Base-by-base conservation (phyloP, 345 rosid genomes). In the Moricandia arvensis region DNA sequence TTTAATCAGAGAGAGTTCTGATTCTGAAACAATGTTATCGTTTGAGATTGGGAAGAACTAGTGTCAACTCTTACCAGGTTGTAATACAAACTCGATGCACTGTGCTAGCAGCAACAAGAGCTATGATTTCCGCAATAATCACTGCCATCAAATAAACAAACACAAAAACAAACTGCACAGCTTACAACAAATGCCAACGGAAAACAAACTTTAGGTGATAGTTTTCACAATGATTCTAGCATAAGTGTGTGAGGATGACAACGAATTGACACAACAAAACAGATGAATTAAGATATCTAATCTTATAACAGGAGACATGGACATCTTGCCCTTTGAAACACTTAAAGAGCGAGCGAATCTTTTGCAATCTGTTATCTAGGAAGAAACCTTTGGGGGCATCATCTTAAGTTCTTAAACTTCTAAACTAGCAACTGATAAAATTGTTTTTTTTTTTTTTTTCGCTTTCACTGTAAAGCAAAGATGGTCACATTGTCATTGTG, bases 21-120 rank as follows among this genome's bases (percentile, higher is more conserved):
- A 18, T 21, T 4, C 18, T 8, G 15, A 18, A 30, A 13, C 17
- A 24, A 47, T 30, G 70, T 0, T 5, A 33, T 3, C 13, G 31
- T 3, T 43, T 2, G 11, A 29, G 3, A 68, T 29, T 11, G 13
- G 49, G 49, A 10, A 47, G 60, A 49, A 49, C 26, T 47, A 61
- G 61, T 68, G 51, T 43, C 45, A 4, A 41, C 69, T 41, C 76
- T 86, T 85, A 89, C 96, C 96, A 90, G 73, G 93, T 86, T 53
- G 98, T 88, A 73, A 93, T 90, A 80, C 93, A 88, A 78, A 93
- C 93, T 43, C 87, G 80, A 73, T 86, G 93, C 57, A 90, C 93
- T 12, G 95, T 93, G 84, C 90, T 59, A 59, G 98, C 89, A 16
- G 89, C 89, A 35, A 89, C 81, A 26, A 93, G 83, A 70, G 95